Conservation (phyloP, 2,329 filamentous ascomycete species). For the Exophiala mesophila region DNA sequence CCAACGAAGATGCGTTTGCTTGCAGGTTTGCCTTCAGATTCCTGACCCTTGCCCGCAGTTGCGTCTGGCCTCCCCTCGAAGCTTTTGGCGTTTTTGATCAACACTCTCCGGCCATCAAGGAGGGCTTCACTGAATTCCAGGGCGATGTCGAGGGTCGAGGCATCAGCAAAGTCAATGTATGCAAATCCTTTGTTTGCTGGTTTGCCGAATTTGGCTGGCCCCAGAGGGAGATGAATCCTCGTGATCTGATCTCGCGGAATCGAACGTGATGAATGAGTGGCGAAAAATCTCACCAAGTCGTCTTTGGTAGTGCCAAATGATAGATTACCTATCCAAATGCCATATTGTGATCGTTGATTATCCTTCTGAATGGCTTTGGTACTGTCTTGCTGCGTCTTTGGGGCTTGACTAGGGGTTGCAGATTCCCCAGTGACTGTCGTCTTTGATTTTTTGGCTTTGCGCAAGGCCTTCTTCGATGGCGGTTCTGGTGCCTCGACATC, state of each 20-base stretch:
- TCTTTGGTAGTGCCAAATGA: conserved; percentile 73
- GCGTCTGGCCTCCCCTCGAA: conserved; percentile 79
- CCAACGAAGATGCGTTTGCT: conserved; percentile 83
- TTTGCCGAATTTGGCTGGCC: conserved; percentile 48
- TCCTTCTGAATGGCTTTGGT: conserved; percentile 34
- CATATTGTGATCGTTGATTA: conserved; percentile 64
- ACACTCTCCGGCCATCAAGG: conserved; percentile 67
- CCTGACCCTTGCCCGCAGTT: conserved; percentile 38
- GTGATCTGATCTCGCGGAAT: conserved; percentile 67
- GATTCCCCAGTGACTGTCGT: background rate
- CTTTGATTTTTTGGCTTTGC: conserved; percentile 62
- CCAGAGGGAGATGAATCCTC: conserved; percentile 71
- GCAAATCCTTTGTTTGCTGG: conserved; percentile 87
- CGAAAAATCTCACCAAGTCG: conserved; percentile 73
- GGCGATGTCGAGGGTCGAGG: conserved; percentile 66
- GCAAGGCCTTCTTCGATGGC: conserved; percentile 87
- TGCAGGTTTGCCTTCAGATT: conserved; percentile 54
- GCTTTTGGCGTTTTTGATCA: conserved; percentile 89
- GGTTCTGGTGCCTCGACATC: conserved; percentile 86
- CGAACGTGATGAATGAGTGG: conserved; percentile 20
- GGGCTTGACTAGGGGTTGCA: conserved; percentile 1
- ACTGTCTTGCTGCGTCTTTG: conserved; percentile 30
- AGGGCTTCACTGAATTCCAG: conserved; percentile 81
- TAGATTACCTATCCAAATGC: conserved; percentile 94
- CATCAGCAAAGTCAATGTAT: conserved; percentile 81